Base-by-base conservation (phyloP, 139 green algal species). In the Dunaliella primolecta region DNA sequence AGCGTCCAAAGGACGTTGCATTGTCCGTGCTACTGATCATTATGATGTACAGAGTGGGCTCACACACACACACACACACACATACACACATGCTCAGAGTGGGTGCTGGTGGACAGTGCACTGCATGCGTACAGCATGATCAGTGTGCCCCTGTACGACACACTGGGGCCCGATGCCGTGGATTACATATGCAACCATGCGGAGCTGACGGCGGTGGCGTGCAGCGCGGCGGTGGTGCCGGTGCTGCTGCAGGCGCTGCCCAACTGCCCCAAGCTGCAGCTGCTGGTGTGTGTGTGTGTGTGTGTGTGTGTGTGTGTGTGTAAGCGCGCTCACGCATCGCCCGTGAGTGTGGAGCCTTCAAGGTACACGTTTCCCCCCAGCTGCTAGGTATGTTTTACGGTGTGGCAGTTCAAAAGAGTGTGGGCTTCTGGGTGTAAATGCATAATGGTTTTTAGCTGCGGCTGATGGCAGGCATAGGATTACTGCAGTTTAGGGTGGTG, bases 91-190 rank as follows among this genome's bases (percentile, higher is more conserved):
- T 15, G 15, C 46, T 38, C 91, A 92, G 97, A 98, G 80, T 99
- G 97, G 97, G 89, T 97, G 34, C 84, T 98, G 33, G 87, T 96
- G 34, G 97, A 99, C 85, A 86, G 87, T 3, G 97, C 96, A 2
- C 91, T 92, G 46, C 92, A 97, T 84, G 93, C 97, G 0, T 98
- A 98, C 91, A 90, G 87, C 81, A 94, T 98, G 87, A 89, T 94
- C 0, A 92, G 93, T 25, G 97, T 99, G 55, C 97, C 97, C 31
- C 92, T 99, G 83, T 99, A 99, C 87, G 97, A 99, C 89, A 99
- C 97, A 0, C 87, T 99, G 78, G 97, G 96, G 0, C 95, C 96
- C 0, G 97, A 99, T 86, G 91, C 93, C 1, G 97, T 99, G 55
- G 86, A 95, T 85, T 99, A 97, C 92, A 99, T 99, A 84, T 92